phyloP scores from a whole-genome alignment of 352 stramenopile genomes.

The Phytopythium montanum region DNA sequence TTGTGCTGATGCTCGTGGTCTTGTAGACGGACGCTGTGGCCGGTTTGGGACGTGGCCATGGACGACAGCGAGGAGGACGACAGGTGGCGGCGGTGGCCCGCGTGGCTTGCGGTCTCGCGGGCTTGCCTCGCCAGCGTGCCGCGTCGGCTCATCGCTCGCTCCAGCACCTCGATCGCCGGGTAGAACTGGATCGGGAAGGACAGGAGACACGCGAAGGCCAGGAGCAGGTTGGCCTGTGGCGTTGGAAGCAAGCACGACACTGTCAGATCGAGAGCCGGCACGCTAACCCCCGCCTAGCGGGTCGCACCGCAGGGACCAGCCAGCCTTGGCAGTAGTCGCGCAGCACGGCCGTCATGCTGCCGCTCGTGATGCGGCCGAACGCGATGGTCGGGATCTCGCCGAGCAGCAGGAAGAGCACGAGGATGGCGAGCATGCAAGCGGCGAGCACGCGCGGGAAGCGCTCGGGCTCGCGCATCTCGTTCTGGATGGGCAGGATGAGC shows the following conservation, averaged over 20 bases:
- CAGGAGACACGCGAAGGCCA: constrained; percentile 69
- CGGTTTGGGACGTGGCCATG: constrained; percentile 2
- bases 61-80: constrained; percentile 5
- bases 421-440: constrained; percentile 58
- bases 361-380: constrained; percentile 67
- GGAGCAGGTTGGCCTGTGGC: constrained; percentile 53
- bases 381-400: constrained; percentile 63
- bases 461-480: constrained; percentile 61
- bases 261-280: not conserved
- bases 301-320: constrained; percentile 49
- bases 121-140: constrained; percentile 28
- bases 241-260: not conserved
- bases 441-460: constrained; percentile 55
- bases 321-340: constrained; percentile 68
- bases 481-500: constrained; percentile 73
- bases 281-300: too few species aligned
- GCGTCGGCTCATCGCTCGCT: constrained; percentile 50
- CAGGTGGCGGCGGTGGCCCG: not conserved
- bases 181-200: constrained; percentile 85
- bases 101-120: not conserved
- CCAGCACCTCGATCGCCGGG: constrained; percentile 66
- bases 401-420: constrained; percentile 76
- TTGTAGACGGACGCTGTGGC: constrained; percentile 9
- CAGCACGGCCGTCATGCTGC: constrained; percentile 77
- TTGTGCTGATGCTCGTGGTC: constrained; percentile 9